These are phyloP conservation scores for Pseudogymnoascus sp. DNA, from an alignment of 2,329 filamentous ascomycete genomes.

Conservation along the genomic window DNA sequence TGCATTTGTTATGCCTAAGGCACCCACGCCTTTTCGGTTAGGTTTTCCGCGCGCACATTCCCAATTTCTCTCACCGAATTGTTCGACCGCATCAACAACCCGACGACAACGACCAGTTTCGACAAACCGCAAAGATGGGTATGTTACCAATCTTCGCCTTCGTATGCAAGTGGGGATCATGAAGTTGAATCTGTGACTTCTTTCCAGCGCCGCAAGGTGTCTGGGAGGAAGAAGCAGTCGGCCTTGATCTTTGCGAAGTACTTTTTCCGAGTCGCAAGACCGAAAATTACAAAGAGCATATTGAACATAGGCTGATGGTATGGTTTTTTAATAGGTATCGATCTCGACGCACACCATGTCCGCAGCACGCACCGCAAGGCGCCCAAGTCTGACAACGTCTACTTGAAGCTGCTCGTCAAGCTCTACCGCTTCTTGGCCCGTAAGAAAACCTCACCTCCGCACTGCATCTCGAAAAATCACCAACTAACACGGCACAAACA, in stretches of 20 bases:
- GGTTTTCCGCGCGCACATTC: conserved; percentile 5
- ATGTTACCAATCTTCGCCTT: conserved; percentile 27
- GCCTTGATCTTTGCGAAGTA: conserved; percentile 25
- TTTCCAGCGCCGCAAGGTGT: neutral
- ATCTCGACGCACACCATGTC: conserved; percentile 63
- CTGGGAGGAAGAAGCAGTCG: too few relatives aligned
- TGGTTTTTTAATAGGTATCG: conserved; percentile 55
- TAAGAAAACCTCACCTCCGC: conserved; percentile 34
- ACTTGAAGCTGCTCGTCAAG: conserved; percentile 96
- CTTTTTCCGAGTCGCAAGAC: conserved; percentile 26
- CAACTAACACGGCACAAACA: conserved; percentile 30
- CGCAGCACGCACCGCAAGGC: conserved; percentile 77
- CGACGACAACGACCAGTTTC: conserved; percentile 17
- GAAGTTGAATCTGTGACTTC: too few relatives aligned
- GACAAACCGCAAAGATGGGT: conserved; percentile 30
- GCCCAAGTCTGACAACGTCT: conserved; percentile 97
- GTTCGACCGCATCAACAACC: conserved; percentile 5
- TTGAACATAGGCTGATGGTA: conserved; percentile 55
- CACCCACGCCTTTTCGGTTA: neutral
- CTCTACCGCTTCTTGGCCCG: conserved; percentile 94
- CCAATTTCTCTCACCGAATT: conserved; percentile 12
- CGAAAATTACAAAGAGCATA: conserved; percentile 49
- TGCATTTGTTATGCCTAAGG: neutral
- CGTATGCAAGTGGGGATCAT: conserved; percentile 29
- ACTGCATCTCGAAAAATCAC: neutral